phyloP scores from a whole-genome alignment of 2,329 filamentous ascomycete species.

The Colletotrichum karsti region DNA sequence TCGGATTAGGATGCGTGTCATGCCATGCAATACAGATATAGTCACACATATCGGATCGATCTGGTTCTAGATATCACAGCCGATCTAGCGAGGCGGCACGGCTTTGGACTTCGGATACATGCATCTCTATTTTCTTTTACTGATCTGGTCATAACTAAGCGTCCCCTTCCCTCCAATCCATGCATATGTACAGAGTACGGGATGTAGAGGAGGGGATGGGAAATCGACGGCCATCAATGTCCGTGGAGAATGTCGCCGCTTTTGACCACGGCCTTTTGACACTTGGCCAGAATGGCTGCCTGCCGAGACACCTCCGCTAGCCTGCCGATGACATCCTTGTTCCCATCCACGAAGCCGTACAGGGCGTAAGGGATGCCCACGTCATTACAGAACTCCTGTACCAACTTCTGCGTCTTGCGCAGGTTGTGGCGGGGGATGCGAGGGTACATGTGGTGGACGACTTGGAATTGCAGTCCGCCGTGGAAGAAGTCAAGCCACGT shows the following conservation, averaged over 20 bases:
- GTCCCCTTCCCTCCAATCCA: not conserved
- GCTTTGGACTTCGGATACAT: not conserved
- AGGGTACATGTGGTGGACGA: slow-evolving; percentile 86
- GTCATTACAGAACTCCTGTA: slow-evolving; percentile 83
- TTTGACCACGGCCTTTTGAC: slow-evolving; percentile 62
- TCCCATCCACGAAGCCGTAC: slow-evolving; percentile 86
- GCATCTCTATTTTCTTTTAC: not conserved
- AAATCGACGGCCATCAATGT: slow-evolving; percentile 25
- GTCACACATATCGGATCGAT: not conserved
- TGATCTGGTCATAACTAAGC: not conserved
- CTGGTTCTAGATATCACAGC: not conserved
- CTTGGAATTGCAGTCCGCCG: slow-evolving; percentile 89
- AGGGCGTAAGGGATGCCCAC: slow-evolving; percentile 86
- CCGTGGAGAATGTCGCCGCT: slow-evolving; percentile 35
- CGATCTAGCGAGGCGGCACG: not conserved
- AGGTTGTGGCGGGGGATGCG: slow-evolving; percentile 88
- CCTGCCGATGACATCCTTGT: slow-evolving; percentile 79
- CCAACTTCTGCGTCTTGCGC: slow-evolving; percentile 76
- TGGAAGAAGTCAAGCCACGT: slow-evolving; percentile 90
- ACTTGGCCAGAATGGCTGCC: slow-evolving; percentile 79
- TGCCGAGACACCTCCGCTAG: slow-evolving; percentile 84
- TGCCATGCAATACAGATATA: not conserved
- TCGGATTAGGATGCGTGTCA: not conserved
- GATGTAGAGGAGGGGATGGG: not conserved
- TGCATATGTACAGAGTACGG: not conserved